Percentiles rank a stretch among this genome's conserved stretches.
Conservation (phyloP, 2,329 filamentous ascomycete genomes). For the Aspergillus persii region DNA sequence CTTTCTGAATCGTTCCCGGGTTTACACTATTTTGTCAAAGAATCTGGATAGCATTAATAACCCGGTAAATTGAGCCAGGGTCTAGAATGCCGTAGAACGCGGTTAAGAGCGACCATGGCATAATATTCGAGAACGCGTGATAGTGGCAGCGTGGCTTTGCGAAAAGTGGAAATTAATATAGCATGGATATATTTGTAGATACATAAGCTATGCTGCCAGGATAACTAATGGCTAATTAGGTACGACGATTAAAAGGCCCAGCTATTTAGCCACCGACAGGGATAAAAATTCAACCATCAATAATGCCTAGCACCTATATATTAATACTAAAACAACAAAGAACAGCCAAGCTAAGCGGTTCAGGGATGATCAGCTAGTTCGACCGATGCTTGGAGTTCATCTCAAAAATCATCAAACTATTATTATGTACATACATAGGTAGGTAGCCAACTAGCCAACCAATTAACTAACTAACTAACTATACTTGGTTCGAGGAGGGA, state of each 20-base stretch:
- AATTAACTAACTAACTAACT: neutral
- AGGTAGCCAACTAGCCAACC: neutral
- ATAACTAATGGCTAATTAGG: neutral
- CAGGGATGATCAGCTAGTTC: neutral
- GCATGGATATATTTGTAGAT: neutral
- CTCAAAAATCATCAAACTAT: constrained; percentile 5
- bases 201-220: neutral
- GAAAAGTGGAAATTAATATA: neutral
- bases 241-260: too few relatives aligned
- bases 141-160: neutral
- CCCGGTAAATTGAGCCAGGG: neutral
- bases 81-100: neutral
- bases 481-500: neutral
- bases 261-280: too few relatives aligned
- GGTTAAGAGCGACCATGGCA: neutral
- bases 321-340: neutral
- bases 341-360: neutral
- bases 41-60: neutral
- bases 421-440: constrained; percentile 7
- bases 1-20: too few relatives aligned
- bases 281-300: too few relatives aligned
- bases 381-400: neutral
- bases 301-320: too few relatives aligned
- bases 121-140: neutral
- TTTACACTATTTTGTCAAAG: neutral